Conservation (phyloP, 2,329 filamentous ascomycete species). For the Emmonsiellopsis sp. region DNA sequence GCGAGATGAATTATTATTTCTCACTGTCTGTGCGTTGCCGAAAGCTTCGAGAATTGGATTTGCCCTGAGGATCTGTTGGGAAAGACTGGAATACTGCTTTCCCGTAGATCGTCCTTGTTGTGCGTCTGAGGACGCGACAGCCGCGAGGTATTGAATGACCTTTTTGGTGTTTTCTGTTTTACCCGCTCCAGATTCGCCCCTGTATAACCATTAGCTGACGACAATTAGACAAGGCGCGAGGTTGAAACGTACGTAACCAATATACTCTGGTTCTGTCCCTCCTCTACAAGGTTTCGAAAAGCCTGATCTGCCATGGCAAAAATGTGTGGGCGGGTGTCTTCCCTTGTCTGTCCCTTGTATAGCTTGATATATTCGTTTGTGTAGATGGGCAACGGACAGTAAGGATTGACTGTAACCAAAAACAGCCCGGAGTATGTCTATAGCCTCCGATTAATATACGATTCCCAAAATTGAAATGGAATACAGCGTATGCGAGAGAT, state of each 20-base stretch:
- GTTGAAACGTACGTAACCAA: conserved; percentile 61
- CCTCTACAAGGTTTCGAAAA: conserved; percentile 89
- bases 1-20: conserved; percentile 96
- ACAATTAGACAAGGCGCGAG: background rate
- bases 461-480: conserved; percentile 4
- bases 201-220: conserved; percentile 17
- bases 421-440: conserved; percentile 95
- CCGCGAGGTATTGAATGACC: conserved; percentile 95
- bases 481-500: too few species aligned
- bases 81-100: conserved; percentile 72
- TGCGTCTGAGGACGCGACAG: conserved; percentile 78
- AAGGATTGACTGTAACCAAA: conserved; percentile 93
- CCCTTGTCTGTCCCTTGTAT: conserved; percentile 84
- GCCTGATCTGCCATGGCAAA: conserved; percentile 97
- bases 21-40: conserved; percentile 93
- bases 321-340: conserved; percentile 95
- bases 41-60: conserved; percentile 98
- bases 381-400: conserved; percentile 90
- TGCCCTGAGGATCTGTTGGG: conserved; percentile 89
- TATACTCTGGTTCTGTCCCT: conserved; percentile 94
- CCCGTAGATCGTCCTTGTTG: conserved; percentile 50
- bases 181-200: conserved; percentile 89
- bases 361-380: conserved; percentile 95
- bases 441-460: background rate
- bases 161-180: conserved; percentile 99